Conservation (phyloP, 768 basidiomycete genomes). For the Amanita rubescens region DNA sequence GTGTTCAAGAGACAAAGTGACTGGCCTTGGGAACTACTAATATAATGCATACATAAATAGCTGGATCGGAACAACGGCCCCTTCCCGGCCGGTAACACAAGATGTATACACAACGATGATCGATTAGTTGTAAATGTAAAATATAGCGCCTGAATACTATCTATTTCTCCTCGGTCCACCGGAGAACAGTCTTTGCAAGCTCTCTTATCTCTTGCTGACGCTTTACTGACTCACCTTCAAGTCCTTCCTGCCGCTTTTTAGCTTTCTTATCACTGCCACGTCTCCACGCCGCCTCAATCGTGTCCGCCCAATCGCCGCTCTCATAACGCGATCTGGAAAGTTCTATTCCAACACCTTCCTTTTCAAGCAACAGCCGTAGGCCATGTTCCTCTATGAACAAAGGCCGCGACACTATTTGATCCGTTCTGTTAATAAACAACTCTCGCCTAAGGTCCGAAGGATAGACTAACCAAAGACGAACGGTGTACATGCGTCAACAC, state of each 20-base stretch:
- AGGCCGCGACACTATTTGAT: slow-evolving; percentile 65
- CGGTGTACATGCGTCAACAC: slow-evolving; percentile 67
- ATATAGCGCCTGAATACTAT: too few relatives aligned
- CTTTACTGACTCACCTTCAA: slow-evolving; percentile 38
- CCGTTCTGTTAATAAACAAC: slow-evolving; percentile 1
- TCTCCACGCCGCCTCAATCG: slow-evolving; percentile 50
- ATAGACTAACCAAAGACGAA: slow-evolving; percentile 62
- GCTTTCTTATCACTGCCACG: slow-evolving; percentile 42
- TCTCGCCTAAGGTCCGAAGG: not conserved
- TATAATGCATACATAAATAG: slow-evolving; percentile 12
- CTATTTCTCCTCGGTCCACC: not conserved
- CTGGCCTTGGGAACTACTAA: slow-evolving; percentile 3
- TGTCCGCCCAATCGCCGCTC: slow-evolving; percentile 61
- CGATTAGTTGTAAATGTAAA: too few relatives aligned
- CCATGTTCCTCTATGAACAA: slow-evolving; percentile 81
- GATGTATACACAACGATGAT: too few relatives aligned
- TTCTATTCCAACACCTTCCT: slow-evolving; percentile 63
- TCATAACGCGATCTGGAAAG: slow-evolving; percentile 60
- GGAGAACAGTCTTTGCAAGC: not conserved
- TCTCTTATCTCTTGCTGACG: slow-evolving; percentile 41
- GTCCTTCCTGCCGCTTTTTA: slow-evolving; percentile 36
- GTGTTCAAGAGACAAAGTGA: slow-evolving; percentile 10
- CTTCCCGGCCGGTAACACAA: too few relatives aligned
- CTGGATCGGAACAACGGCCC: not conserved
- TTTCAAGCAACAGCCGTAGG: slow-evolving; percentile 52